phyloP scores from a whole-genome alignment of 2,329 filamentous ascomycete genomes.

The Ophiostoma novo-ulmi region DNA sequence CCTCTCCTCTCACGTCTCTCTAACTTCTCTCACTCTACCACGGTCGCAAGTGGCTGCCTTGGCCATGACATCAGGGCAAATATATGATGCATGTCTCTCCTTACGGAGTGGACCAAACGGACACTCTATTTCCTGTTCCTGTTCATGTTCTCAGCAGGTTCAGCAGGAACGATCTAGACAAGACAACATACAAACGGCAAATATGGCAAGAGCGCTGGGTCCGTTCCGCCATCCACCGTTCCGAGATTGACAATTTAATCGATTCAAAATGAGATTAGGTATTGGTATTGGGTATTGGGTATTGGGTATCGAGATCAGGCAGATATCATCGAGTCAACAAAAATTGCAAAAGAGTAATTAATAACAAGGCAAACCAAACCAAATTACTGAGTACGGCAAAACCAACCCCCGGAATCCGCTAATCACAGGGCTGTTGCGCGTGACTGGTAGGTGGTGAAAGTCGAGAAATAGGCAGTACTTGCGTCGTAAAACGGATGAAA shows the following conservation, averaged over 20 bases:
- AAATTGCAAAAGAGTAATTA: background rate
- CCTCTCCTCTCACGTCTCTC: too few species aligned
- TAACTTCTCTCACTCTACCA: too few species aligned
- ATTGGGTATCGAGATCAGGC: background rate
- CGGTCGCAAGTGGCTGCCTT: background rate
- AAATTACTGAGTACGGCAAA: background rate
- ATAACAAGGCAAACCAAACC: background rate
- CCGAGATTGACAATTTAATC: background rate
- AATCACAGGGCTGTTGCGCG: constrained; percentile 25
- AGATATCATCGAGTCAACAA: background rate
- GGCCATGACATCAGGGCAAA: constrained; percentile 2
- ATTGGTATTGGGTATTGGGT: background rate
- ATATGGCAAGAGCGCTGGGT: constrained; percentile 3
- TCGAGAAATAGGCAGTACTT: background rate
- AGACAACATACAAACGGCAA: background rate
- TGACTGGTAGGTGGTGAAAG: constrained; percentile 8
- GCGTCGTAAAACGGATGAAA: background rate
- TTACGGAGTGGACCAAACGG: constrained; percentile 7
- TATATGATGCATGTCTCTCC: background rate
- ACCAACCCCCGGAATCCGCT: constrained; percentile 23
- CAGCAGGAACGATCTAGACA: too few species aligned
- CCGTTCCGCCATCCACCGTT: constrained; percentile 9
- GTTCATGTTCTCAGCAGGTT: too few species aligned
- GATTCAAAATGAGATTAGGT: background rate
- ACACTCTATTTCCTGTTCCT: background rate